These are phyloP conservation scores for Wickerhamiella occidentalis DNA, from an alignment of 805 yeast genomes.

Conservation along the genomic window DNA sequence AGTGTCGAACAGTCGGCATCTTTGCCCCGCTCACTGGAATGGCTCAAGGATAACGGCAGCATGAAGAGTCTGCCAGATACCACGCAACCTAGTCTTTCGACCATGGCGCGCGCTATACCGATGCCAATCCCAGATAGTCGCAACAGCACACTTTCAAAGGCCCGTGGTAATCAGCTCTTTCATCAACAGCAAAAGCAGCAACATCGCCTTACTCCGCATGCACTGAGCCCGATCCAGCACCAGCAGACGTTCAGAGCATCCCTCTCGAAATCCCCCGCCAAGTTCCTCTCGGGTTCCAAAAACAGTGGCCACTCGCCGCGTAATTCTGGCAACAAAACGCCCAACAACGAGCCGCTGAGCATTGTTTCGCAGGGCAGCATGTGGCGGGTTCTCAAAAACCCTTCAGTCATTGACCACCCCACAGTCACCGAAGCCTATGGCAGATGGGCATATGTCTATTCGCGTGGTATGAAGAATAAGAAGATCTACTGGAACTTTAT, in stretches of 20 bases:
- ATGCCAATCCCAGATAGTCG: slow-evolving; percentile 7
- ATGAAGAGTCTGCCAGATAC: background rate
- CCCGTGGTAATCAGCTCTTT: background rate
- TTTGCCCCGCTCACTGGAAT: background rate
- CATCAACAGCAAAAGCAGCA: background rate
- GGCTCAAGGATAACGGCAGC: background rate
- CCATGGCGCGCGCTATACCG: background rate
- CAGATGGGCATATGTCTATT: slow-evolving; percentile 86
- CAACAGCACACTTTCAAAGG: background rate
- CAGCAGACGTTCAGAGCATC: background rate
- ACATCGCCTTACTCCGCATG: background rate
- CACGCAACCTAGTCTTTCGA: background rate
- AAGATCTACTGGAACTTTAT: slow-evolving; percentile 86
- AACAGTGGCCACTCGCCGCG: background rate
- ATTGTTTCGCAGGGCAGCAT: slow-evolving; percentile 19
- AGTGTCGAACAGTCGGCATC: background rate
- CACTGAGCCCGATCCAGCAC: background rate
- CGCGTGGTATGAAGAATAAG: slow-evolving; percentile 51
- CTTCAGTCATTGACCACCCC: slow-evolving; percentile 43
- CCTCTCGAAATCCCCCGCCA: background rate
- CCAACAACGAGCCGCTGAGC: slow-evolving; percentile 6
- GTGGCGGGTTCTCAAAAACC: slow-evolving; percentile 63
- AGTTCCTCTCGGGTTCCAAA: background rate
- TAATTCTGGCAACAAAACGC: no score
- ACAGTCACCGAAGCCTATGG: slow-evolving; percentile 53